These are phyloP conservation scores for Saussurea involucrata DNA, from an alignment of 129 eudicot species.

Conservation along the genomic window DNA sequence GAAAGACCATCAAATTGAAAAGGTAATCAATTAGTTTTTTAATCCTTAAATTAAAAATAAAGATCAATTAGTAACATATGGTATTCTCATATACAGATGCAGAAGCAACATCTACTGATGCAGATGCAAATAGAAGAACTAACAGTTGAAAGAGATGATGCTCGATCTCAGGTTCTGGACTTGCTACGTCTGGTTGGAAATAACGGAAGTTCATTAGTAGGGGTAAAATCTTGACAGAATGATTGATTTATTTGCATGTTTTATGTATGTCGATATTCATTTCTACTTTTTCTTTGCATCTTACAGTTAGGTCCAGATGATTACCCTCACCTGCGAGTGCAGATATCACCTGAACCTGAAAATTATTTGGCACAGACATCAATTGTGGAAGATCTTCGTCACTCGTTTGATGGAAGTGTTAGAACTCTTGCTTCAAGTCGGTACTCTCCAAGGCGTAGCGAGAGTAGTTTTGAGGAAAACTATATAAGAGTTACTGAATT, in stretches of 20 bases:
- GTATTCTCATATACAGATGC: slow-evolving; percentile 51
- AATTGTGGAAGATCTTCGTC: slow-evolving; percentile 32
- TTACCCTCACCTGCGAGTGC: slow-evolving; percentile 67
- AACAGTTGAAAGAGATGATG: slow-evolving; percentile 72
- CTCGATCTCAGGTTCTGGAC: slow-evolving; percentile 73
- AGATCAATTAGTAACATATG: background rate
- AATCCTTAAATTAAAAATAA: background rate
- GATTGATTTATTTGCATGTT: background rate
- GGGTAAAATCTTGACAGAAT: slow-evolving; percentile 37
- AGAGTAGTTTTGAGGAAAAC: slow-evolving; percentile 58
- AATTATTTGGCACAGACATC: slow-evolving; percentile 31
- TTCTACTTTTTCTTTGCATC: slow-evolving; percentile 10
- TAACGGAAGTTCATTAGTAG: slow-evolving; percentile 35
- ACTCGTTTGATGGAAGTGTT: slow-evolving; percentile 39
- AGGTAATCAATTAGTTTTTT: slow-evolving; percentile 45
- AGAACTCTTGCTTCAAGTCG: slow-evolving; percentile 40
- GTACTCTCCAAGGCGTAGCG: slow-evolving; percentile 54
- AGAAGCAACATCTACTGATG: slow-evolving; percentile 66
- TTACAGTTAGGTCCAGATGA: slow-evolving; percentile 49
- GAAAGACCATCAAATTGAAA: slow-evolving; percentile 71
- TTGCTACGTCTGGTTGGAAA: slow-evolving; percentile 52
- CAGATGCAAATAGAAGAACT: slow-evolving; percentile 70
- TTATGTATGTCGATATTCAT: background rate
- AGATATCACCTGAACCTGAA: slow-evolving; percentile 38
- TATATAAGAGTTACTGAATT: slow-evolving; percentile 39